These are phyloP conservation scores for Claviceps monticola DNA, from an alignment of 2,329 filamentous ascomycete species.

Conservation along the genomic window DNA sequence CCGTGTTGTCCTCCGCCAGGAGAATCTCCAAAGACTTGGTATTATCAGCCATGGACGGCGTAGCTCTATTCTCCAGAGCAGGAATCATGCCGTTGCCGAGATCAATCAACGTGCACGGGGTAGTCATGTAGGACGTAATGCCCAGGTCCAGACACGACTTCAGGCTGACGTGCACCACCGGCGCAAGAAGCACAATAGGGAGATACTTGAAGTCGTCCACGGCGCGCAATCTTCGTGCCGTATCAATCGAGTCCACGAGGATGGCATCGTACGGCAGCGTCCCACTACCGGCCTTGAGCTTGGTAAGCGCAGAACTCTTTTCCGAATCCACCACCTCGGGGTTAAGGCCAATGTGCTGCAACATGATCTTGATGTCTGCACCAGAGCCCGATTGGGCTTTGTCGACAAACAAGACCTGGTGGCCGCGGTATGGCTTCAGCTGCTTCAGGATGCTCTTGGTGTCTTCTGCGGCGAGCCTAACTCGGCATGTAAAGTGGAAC, in stretches of 20 bases:
- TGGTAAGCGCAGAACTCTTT: slow-evolving; percentile 45
- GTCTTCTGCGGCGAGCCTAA: slow-evolving; percentile 71
- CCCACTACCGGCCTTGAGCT: slow-evolving; percentile 33
- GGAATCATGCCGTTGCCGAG: slow-evolving; percentile 93
- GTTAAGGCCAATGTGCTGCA: slow-evolving; percentile 63
- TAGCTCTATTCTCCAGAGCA: slow-evolving; percentile 82
- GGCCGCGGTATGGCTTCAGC: slow-evolving; percentile 78
- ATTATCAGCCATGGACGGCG: slow-evolving; percentile 82
- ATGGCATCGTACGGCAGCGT: slow-evolving; percentile 81
- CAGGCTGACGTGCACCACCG: slow-evolving; percentile 77
- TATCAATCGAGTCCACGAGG: slow-evolving; percentile 86
- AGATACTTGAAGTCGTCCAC: slow-evolving; percentile 97
- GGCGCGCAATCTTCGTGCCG: slow-evolving; percentile 69
- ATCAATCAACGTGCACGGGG: slow-evolving; percentile 85
- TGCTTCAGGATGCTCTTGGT: slow-evolving; percentile 67
- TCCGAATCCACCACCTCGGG: slow-evolving; percentile 76
- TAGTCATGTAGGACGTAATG: slow-evolving; percentile 99
- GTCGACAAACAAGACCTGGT: slow-evolving; percentile 89
- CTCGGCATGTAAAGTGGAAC: slow-evolving; percentile 93
- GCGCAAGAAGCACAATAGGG: slow-evolving; percentile 83
- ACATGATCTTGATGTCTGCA: slow-evolving; percentile 62
- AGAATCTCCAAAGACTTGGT: slow-evolving; percentile 93
- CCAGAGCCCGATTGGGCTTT: slow-evolving; percentile 71
- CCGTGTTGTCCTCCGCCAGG: slow-evolving; percentile 89
- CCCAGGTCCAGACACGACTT: slow-evolving; percentile 90